phyloP scores from a whole-genome alignment of 2,329 filamentous ascomycete species.

The Xylaria sp. region DNA sequence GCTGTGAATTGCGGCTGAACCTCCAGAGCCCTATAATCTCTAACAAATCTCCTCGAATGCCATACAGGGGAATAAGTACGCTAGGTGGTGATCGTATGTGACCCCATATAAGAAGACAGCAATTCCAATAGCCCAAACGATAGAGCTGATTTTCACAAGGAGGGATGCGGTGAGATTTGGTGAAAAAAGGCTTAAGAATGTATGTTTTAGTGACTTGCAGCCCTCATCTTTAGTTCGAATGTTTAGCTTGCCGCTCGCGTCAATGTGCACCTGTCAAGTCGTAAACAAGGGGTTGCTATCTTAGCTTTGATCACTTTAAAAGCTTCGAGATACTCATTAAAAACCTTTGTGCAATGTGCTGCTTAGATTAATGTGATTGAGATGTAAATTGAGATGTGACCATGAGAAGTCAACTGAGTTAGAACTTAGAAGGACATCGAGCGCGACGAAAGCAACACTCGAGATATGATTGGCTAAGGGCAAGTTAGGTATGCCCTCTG shows the following conservation, averaged over 20 bases:
- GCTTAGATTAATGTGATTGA: background rate
- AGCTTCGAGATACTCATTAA: background rate
- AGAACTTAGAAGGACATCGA: constrained; percentile 10
- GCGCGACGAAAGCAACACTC: background rate
- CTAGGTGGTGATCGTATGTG: constrained; percentile 5
- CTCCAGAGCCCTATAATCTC: background rate
- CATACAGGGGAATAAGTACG: constrained; percentile 2
- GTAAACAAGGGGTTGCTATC: background rate
- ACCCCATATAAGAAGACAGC: background rate
- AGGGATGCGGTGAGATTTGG: background rate
- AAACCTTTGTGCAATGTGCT: background rate
- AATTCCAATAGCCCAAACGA: background rate
- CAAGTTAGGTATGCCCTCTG: background rate
- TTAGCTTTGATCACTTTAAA: background rate
- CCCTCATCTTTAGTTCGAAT: constrained; percentile 8
- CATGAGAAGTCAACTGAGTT: background rate
- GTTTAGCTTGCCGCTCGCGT: background rate
- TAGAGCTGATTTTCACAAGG: background rate
- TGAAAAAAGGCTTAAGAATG: background rate
- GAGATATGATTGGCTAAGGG: constrained; percentile 26
- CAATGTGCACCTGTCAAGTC: constrained; percentile 2
- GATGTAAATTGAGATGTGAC: constrained; percentile 4
- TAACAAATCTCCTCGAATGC: background rate
- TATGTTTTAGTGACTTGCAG: background rate
- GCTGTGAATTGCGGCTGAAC: background rate